phyloP scores from a whole-genome alignment of 345 rosid species.

The Pugionium dolabratum region DNA sequence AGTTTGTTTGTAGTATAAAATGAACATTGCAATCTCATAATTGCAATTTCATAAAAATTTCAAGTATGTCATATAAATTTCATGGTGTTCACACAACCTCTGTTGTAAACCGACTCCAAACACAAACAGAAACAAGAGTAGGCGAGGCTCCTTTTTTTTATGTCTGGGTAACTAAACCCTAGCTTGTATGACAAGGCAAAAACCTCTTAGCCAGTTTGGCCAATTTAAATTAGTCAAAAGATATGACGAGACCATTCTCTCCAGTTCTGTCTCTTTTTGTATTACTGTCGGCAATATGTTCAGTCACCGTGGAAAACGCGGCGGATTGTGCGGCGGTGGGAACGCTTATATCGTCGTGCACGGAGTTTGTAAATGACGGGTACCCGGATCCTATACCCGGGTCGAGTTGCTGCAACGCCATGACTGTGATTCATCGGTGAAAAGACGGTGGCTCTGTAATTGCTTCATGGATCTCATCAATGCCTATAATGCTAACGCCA shows the following conservation, averaged over 20 bases:
- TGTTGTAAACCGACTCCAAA: slow-evolving; percentile 36
- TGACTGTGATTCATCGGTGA: slow-evolving; percentile 40
- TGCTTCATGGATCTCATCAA: slow-evolving; percentile 55
- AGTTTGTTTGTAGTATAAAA: no score
- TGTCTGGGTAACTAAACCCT: neutral
- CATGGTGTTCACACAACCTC: slow-evolving; percentile 35
- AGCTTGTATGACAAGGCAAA: slow-evolving; percentile 9
- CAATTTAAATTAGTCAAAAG: neutral
- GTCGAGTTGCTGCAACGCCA: slow-evolving; percentile 57
- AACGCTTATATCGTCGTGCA: slow-evolving; percentile 49
- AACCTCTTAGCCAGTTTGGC: neutral
- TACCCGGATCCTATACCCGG: slow-evolving; percentile 62
- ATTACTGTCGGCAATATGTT: slow-evolving; percentile 11
- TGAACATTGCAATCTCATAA: no score
- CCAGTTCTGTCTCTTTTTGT: slow-evolving; percentile 2
- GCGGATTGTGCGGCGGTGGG: slow-evolving; percentile 60
- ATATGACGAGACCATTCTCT: slow-evolving; percentile 6
- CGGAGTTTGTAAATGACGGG: slow-evolving; percentile 51
- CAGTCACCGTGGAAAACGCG: slow-evolving; percentile 28
- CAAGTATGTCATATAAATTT: slow-evolving; percentile 4
- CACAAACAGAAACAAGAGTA: neutral
- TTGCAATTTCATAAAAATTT: no score
- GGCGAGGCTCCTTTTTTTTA: neutral
- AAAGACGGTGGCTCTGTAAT: slow-evolving; percentile 44
- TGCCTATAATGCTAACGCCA: slow-evolving; percentile 53